Evolutionary conservation across 1,284 basidiomycete species (phyloP), one percentile per base, ranked within the genome.

Genomic region (Porphyrellus sp.): DNA sequence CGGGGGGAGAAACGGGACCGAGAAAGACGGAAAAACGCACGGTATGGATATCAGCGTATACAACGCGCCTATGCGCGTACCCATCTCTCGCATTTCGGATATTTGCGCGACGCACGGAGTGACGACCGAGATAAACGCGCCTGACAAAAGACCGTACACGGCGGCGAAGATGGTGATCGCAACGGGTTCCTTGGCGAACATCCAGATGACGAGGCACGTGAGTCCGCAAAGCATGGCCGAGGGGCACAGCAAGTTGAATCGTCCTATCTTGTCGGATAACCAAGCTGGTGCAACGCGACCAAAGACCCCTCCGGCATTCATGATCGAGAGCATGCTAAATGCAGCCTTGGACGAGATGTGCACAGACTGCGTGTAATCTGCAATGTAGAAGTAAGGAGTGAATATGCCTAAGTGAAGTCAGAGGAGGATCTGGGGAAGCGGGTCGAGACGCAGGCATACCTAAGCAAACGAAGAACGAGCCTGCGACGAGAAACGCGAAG

Each of bases 81-180:
- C 84, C 48, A 85, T 77, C 61, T 79, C 75, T 9, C 69, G 58
- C n/a, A 77, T 69, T 27, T 81, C 75, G 27, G 79, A 80, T 55
- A 85, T 84, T 55, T 80, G 77, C n/a, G 78, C 81, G 8, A 85
- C 76, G 57, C 83, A 85, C 0, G 83, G 81, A 4, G 77, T 81
- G 28, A 85, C 64, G 25, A 85, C 72, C n/a, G 80, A 78, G 27
- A 84, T 78, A 61, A 83, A 81, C 3, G 80, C 78, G 2, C 83
- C 83, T 9, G 75, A 76, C 27, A 73, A 66, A 59, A 85, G 72
- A 0, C 85, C 85, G 59, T 82, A 88, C 0, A 78, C 38, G 0
- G 71, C 72, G 4, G 83, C 76, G 55, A 85, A 88, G 13, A 75
- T 49, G 58, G 80, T 72, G 40, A 85, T 68, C n/a, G 73, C 53